Evolutionary conservation across 257 asterid genomes (phyloP).

Genomic region (Knoxia roxburghii): DNA sequence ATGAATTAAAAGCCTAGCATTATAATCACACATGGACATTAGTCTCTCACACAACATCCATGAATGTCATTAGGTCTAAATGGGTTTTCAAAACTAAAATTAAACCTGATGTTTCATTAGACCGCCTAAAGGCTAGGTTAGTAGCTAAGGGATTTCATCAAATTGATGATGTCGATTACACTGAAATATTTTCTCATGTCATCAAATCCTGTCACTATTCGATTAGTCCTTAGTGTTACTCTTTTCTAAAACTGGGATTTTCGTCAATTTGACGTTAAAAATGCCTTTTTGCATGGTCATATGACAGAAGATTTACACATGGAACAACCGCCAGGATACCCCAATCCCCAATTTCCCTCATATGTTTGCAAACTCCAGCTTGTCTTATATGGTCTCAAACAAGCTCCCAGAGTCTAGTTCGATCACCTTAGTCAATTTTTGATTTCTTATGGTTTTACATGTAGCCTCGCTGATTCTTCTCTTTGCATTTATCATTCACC

Average conservation of each 20-base stretch:
- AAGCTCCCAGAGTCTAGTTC: background rate
- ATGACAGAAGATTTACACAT: background rate
- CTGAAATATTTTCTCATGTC: background rate
- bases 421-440: background rate
- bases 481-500: constrained; percentile 1
- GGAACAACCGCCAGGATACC: constrained; percentile 4
- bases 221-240: background rate
- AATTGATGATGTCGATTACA: constrained; percentile 7
- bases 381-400: background rate
- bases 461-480: constrained; percentile 6
- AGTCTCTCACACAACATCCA: background rate
- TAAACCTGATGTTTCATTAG: background rate
- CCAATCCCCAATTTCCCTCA: background rate
- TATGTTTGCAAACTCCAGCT: constrained; percentile 5
- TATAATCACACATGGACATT: background rate
- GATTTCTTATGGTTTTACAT: background rate
- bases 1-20: background rate
- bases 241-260: background rate
- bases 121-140: background rate
- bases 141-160: constrained; percentile 9
- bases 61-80: no score
- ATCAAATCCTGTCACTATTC: constrained; percentile 1
- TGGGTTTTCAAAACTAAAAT: no score
- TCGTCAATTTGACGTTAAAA: background rate
- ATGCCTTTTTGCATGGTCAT: background rate